Conservation (phyloP, 2,329 filamentous ascomycete genomes). For the Hymenoscyphus fraxineus region DNA sequence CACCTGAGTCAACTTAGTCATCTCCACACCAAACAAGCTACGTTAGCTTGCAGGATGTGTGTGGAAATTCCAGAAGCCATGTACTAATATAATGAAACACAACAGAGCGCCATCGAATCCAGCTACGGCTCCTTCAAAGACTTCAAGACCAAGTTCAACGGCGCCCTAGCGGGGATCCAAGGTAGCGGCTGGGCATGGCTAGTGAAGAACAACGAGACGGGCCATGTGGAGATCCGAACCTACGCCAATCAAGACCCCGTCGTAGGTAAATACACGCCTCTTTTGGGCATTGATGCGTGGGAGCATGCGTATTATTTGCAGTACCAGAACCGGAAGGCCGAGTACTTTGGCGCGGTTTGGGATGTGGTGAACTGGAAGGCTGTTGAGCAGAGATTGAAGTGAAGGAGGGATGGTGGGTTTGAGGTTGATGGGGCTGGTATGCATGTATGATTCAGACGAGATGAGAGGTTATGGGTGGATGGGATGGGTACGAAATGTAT, state of each 20-base stretch:
- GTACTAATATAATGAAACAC: not conserved
- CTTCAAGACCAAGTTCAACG: constrained; percentile 56
- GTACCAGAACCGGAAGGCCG: constrained; percentile 95
- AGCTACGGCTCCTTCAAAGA: constrained; percentile 49
- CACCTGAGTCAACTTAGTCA: too few relatives aligned
- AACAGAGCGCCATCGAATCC: constrained; percentile 34
- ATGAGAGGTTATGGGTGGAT: not conserved
- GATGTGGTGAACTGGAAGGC: constrained; percentile 95
- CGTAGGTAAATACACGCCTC: constrained; percentile 73
- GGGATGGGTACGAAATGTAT: not conserved
- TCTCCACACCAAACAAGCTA: not conserved
- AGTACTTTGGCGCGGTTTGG: constrained; percentile 93
- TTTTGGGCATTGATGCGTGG: constrained; percentile 91
- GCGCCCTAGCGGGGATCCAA: constrained; percentile 56
- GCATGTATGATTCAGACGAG: constrained; percentile 4
- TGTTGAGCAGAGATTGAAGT: constrained; percentile 69
- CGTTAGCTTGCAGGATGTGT: too few relatives aligned
- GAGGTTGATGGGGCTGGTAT: not conserved
- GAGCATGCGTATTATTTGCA: constrained; percentile 95
- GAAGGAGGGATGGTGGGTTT: not conserved
- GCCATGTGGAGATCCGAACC: constrained; percentile 59
- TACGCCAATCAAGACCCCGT: constrained; percentile 88
- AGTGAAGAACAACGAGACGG: constrained; percentile 52
- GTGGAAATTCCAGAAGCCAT: not conserved
- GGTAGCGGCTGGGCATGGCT: constrained; percentile 57